phyloP scores from a whole-genome alignment of 2,329 filamentous ascomycete genomes.

The Paracoccidioides brasiliensis region DNA sequence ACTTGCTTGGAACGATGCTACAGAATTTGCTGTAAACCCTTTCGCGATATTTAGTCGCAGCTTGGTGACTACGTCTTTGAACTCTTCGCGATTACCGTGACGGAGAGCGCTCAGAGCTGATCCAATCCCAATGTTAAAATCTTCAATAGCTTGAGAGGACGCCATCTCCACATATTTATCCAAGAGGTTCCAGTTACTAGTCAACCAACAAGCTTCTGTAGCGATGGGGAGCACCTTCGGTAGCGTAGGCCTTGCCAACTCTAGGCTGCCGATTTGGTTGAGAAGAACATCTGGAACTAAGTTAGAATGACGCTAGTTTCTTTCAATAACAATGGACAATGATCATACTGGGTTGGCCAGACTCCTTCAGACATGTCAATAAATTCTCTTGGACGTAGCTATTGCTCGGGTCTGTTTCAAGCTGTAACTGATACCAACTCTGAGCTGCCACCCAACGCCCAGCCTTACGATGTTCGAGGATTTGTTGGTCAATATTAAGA shows the following conservation, averaged over 20 bases:
- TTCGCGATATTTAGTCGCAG: constrained; percentile 59
- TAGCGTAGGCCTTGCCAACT: constrained; percentile 35
- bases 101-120: constrained; percentile 50
- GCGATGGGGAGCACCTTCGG: constrained; percentile 66
- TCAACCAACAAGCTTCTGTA: constrained; percentile 85
- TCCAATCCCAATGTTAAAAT: constrained; percentile 77
- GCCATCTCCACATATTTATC: constrained; percentile 47
- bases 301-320: neutral
- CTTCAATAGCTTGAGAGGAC: constrained; percentile 32
- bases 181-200: constrained; percentile 65
- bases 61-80: constrained; percentile 46
- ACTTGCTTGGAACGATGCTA: constrained; percentile 67
- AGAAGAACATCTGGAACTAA: constrained; percentile 56
- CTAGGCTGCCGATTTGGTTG: constrained; percentile 73
- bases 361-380: constrained; percentile 78
- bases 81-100: constrained; percentile 37
- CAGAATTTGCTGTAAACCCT: constrained; percentile 62
- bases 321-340: neutral
- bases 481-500: constrained; percentile 85
- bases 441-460: constrained; percentile 90
- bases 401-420: constrained; percentile 67
- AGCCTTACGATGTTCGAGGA: constrained; percentile 82
- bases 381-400: constrained; percentile 68
- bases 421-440: constrained; percentile 90
- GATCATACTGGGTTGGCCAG: constrained; percentile 73